A percentile compares a stretch with the other conserved stretches of the same genome.
phyloP scores from a whole-genome alignment of 148 eudicot species.

The Talinum fruticosum region DNA sequence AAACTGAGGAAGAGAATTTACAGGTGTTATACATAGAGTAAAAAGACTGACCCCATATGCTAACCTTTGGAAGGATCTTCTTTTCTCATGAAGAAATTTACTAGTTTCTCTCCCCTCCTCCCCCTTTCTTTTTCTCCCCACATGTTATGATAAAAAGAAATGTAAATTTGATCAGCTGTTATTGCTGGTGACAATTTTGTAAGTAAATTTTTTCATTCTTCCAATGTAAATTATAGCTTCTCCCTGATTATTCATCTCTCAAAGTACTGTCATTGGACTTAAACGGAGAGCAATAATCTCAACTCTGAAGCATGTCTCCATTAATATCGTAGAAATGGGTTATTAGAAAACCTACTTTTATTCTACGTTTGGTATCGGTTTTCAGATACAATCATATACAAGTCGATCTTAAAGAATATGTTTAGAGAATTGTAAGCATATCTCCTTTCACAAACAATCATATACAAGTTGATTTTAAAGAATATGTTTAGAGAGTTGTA shows the following conservation, averaged over 20 bases:
- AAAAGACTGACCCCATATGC: constrained; percentile 25
- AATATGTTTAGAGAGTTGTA: too few species aligned
- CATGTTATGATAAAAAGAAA: neutral
- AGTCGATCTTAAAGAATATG: too few species aligned
- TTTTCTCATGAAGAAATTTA: constrained; percentile 9
- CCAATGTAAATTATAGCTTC: constrained; percentile 21
- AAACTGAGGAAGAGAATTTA: constrained; percentile 11
- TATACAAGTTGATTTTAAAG: too few species aligned
- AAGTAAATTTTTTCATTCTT: constrained; percentile 31
- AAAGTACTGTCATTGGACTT: too few species aligned
- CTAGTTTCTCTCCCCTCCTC: neutral
- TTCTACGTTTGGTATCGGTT: too few species aligned
- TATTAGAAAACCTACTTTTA: too few species aligned
- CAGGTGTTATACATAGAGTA: constrained; percentile 15
- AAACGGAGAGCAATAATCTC: too few species aligned
- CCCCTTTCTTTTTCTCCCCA: neutral
- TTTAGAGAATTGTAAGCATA: too few species aligned
- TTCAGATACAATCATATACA: too few species aligned
- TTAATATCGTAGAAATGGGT: too few species aligned
- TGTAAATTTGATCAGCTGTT: constrained; percentile 26
- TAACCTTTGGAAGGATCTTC: constrained; percentile 4
- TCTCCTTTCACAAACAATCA: too few species aligned
- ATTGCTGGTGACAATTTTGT: constrained; percentile 30
- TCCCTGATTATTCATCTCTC: neutral
- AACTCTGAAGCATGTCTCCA: too few species aligned